A percentile compares a stretch with the other conserved stretches of the same genome.
These are phyloP conservation scores for Dicorynia guianensis DNA, from an alignment of 306 rosid species.

Conservation along the genomic window DNA sequence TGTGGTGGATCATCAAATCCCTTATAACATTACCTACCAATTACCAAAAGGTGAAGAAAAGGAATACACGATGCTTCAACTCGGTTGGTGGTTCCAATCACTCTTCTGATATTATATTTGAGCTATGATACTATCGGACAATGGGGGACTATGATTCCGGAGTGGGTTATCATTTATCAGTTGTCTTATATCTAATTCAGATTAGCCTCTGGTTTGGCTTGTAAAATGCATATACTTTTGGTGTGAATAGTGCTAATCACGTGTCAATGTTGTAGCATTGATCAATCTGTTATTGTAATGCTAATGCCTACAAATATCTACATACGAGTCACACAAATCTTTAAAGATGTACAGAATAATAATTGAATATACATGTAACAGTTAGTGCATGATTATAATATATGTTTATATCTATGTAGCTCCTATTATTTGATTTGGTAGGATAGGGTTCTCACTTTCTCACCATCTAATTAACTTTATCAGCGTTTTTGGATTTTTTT, in stretches of 20 bases:
- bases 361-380: neutral
- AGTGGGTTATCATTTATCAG: conserved; percentile 19
- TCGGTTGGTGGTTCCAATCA: conserved; percentile 31
- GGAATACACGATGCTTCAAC: conserved; percentile 25
- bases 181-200: too few species aligned
- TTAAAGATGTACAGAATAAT: neutral
- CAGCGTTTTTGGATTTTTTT: too few species aligned
- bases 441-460: too few species aligned
- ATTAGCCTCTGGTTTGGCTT: too few species aligned
- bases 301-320: too few species aligned
- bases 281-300: neutral
- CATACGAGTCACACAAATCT: too few species aligned
- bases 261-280: neutral
- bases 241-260: neutral
- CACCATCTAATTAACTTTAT: too few species aligned
- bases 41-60: neutral
- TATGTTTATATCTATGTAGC: too few species aligned
- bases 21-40: conserved; percentile 25
- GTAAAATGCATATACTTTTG: too few species aligned
- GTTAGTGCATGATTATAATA: neutral
- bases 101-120: conserved; percentile 6
- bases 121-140: conserved; percentile 14
- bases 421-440: neutral
- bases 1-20: conserved; percentile 49
- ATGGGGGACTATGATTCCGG: conserved; percentile 35